Evolutionary conservation across 129 eudicot genomes (phyloP).

Genomic region (Arctium lappa): DNA sequence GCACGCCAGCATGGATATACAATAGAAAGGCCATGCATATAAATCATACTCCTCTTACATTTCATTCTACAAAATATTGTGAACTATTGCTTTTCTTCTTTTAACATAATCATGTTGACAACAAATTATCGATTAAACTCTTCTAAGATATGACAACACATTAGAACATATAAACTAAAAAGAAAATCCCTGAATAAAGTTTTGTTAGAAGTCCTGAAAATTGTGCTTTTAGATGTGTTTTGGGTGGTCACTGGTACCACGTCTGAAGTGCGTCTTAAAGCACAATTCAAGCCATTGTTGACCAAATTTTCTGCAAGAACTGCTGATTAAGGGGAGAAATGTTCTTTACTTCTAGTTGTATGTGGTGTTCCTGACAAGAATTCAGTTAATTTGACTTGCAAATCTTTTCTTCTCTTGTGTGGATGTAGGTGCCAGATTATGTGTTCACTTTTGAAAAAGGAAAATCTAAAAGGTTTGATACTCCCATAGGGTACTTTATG

Average conservation of each 20-base stretch:
- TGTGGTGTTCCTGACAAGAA: neutral
- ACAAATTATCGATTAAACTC: neutral
- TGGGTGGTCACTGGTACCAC: no score
- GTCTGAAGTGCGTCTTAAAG: no score
- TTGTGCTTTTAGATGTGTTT: no score
- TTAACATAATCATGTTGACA: neutral
- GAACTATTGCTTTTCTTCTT: no score
- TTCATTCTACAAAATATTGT: neutral
- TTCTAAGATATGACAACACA: neutral
- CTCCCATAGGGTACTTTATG: constrained; percentile 2
- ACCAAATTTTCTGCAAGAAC: neutral
- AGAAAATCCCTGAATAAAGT: no score
- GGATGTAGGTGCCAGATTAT: constrained; percentile 58
- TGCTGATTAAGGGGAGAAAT: no score
- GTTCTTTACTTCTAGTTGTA: neutral
- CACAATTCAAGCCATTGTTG: neutral
- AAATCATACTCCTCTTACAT: neutral
- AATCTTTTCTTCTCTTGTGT: neutral
- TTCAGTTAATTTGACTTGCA: neutral
- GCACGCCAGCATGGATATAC: no score
- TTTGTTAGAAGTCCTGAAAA: no score
- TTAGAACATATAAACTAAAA: no score
- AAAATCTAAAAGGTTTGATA: constrained; percentile 60
- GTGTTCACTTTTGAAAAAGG: constrained; percentile 73
- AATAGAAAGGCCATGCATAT: no score